Percentiles rank a stretch among this genome's conserved stretches.
Evolutionary conservation across 2,329 filamentous ascomycete species (phyloP).

Genomic region (Fusarium paranaense): DNA sequence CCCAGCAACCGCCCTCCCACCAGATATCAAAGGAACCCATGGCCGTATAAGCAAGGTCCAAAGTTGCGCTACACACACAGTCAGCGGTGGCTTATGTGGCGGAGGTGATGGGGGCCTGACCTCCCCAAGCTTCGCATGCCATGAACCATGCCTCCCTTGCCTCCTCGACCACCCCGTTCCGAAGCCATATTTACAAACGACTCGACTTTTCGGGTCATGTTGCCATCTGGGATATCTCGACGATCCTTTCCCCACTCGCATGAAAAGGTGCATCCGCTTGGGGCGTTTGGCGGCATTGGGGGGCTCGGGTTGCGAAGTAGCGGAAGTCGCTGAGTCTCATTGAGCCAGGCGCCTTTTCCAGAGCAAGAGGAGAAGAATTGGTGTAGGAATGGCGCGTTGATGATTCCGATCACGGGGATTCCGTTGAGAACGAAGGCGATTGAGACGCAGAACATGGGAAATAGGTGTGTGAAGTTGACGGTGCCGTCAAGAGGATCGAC

Average conservation of each 20-base stretch:
- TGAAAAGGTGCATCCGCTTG: constrained; percentile 76
- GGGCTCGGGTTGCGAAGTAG: constrained; percentile 72
- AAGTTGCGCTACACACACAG: constrained; percentile 67
- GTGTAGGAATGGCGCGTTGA: constrained; percentile 77
- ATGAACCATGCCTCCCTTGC: constrained; percentile 83
- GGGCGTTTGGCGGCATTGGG: constrained; percentile 72
- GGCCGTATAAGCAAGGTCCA: constrained; percentile 80
- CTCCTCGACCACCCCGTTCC: constrained; percentile 70
- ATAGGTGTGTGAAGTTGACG: constrained; percentile 84
- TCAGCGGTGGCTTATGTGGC: neutral
- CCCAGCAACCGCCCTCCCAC: constrained; percentile 87
- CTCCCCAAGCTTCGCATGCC: constrained; percentile 77
- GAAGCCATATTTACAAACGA: constrained; percentile 81
- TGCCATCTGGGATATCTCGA: constrained; percentile 72
- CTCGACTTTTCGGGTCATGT: constrained; percentile 77
- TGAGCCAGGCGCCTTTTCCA: constrained; percentile 76
- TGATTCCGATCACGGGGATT: constrained; percentile 74
- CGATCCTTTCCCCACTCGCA: constrained; percentile 87
- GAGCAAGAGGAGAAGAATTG: constrained; percentile 76
- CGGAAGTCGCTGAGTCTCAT: constrained; percentile 72
- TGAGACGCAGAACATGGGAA: constrained; percentile 84
- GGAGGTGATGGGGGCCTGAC: constrained; percentile 37
- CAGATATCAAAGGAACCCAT: constrained; percentile 83
- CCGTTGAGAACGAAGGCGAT: constrained; percentile 75
- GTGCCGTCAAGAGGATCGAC: constrained; percentile 84